These are phyloP conservation scores for Tricholoma matsutake DNA, from an alignment of 768 basidiomycete genomes.

Conservation along the genomic window DNA sequence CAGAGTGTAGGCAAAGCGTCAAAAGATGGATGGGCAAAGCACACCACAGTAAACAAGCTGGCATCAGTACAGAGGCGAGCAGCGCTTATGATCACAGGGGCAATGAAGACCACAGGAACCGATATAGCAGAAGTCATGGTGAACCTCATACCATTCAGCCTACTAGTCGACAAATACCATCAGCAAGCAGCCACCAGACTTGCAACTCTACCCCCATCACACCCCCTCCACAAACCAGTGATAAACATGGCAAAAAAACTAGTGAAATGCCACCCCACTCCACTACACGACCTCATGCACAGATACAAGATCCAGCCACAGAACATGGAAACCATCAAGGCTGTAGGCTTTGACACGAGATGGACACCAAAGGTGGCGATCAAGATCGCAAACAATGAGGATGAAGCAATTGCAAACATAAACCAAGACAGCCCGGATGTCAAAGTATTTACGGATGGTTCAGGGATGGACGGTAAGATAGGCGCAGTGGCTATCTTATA, in stretches of 20 bases:
- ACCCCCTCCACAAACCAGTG: too few species aligned
- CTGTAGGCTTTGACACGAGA: background rate
- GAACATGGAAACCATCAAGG: slow-evolving; percentile 11
- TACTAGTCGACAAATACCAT: too few species aligned
- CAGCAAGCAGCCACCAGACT: too few species aligned
- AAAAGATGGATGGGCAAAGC: background rate
- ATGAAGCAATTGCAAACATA: background rate
- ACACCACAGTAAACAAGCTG: background rate
- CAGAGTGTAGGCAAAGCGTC: background rate
- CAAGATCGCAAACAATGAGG: background rate
- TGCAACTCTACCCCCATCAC: too few species aligned
- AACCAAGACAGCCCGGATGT: too few species aligned
- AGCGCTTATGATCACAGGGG: background rate
- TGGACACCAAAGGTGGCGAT: too few species aligned
- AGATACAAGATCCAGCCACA: too few species aligned
- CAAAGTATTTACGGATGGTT: too few species aligned
- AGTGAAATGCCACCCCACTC: too few species aligned
- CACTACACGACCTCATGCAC: too few species aligned
- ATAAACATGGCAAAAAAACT: too few species aligned
- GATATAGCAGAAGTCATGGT: background rate
- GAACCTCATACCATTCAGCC: too few species aligned
- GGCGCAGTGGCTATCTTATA: slow-evolving; percentile 20
- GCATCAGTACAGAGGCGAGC: slow-evolving; percentile 3
- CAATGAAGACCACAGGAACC: slow-evolving; percentile 8
- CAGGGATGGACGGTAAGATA: slow-evolving; percentile 8